A percentile compares a stretch with the other conserved stretches of the same genome.
Evolutionary conservation across 495 filamentous ascomycete species (phyloP).

Genomic region (Letharia columbiana): DNA sequence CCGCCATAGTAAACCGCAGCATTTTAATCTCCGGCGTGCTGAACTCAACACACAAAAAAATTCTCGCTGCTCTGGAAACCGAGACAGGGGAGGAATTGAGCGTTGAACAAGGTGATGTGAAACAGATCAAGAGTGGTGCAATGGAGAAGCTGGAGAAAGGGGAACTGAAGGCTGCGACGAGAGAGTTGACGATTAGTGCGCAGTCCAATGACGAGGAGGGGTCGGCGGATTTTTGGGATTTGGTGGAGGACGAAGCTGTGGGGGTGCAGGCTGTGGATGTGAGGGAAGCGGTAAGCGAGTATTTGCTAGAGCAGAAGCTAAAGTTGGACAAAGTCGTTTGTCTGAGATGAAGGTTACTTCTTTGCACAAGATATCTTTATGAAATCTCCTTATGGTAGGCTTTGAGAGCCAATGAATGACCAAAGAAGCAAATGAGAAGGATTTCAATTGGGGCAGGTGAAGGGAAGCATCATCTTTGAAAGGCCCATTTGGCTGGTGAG

Average conservation of each 20-base stretch:
- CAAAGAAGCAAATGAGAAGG: too few relatives aligned
- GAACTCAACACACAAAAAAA: slow-evolving; percentile 18
- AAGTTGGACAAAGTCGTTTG: not conserved
- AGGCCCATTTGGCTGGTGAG: too few relatives aligned
- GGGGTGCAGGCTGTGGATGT: not conserved
- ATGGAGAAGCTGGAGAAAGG: slow-evolving; percentile 24
- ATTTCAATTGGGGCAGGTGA: too few relatives aligned
- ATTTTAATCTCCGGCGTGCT: slow-evolving; percentile 21
- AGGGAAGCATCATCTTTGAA: too few relatives aligned
- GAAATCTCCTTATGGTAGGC: too few relatives aligned
- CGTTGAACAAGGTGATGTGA: slow-evolving; percentile 19
- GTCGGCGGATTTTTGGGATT: not conserved
- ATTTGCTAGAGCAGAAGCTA: not conserved
- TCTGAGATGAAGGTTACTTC: not conserved
- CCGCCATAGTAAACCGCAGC: slow-evolving; percentile 19
- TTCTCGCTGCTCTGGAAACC: slow-evolving; percentile 21
- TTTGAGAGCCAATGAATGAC: too few relatives aligned
- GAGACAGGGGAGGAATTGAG: slow-evolving; percentile 18
- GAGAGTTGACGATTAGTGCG: not conserved
- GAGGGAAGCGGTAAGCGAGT: slow-evolving; percentile 15
- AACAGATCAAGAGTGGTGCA: slow-evolving; percentile 25
- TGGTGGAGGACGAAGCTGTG: not conserved
- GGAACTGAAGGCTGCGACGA: slow-evolving; percentile 14
- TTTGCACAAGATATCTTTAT: too few relatives aligned
- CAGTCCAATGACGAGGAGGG: slow-evolving; percentile 5